A percentile compares a stretch with the other conserved stretches of the same genome.
Evolutionary conservation across 1,284 basidiomycete genomes (phyloP).

Genomic region (Sporisorium iseilematis-ciliati): DNA sequence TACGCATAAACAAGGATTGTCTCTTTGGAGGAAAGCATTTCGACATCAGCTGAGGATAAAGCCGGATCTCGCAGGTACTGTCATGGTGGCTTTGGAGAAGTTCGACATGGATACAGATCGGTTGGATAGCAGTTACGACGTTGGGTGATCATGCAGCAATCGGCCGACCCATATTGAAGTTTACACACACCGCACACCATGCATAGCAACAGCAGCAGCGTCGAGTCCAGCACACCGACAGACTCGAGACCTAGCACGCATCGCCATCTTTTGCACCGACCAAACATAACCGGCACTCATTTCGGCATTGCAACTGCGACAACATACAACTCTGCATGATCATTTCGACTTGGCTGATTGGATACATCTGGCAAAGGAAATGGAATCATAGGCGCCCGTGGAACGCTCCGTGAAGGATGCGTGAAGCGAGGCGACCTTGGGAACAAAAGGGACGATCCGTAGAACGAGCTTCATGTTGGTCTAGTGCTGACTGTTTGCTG

Average conservation of each 20-base stretch:
- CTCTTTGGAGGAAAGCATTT: constrained; percentile 17
- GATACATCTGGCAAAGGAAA: not conserved
- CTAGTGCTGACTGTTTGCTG: constrained; percentile 62
- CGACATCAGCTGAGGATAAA: constrained; percentile 27
- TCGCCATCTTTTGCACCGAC: not conserved
- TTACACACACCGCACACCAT: not conserved
- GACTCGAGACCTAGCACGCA: not conserved
- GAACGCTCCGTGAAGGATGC: constrained; percentile 40
- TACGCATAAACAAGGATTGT: constrained; percentile 21
- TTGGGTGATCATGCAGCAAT: constrained; percentile 39
- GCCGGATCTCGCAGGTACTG: constrained; percentile 25
- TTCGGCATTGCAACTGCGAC: not conserved
- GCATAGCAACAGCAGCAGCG: constrained; percentile 8
- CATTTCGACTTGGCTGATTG: constrained; percentile 2
- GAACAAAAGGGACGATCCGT: constrained; percentile 23
- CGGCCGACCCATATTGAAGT: constrained; percentile 18
- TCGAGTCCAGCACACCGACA: not conserved
- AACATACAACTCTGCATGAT: constrained; percentile 13
- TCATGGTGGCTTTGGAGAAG: constrained; percentile 11
- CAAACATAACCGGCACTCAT: not conserved
- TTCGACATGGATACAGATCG: not conserved
- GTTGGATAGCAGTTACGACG: constrained; percentile 8
- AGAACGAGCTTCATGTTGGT: constrained; percentile 58
- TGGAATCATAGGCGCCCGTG: constrained; percentile 16
- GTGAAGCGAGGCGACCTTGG: constrained; percentile 28